Evolutionary conservation across 768 basidiomycete species (phyloP).

Genomic region (Amanita rimosa): DNA sequence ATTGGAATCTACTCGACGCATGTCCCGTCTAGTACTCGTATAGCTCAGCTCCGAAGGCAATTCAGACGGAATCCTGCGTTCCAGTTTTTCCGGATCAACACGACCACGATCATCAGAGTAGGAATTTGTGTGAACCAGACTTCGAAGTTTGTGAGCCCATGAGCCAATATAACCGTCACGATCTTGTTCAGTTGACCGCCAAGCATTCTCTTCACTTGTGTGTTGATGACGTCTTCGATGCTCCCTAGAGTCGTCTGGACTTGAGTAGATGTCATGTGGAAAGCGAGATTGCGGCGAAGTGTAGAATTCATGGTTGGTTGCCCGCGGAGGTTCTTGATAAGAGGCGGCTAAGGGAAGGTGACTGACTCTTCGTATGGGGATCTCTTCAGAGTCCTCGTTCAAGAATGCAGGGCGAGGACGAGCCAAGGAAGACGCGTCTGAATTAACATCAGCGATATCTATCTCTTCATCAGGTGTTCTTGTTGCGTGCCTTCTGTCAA

Average conservation of each 20-base stretch:
- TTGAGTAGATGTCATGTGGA: conserved; percentile 4
- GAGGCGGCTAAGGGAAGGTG: not conserved
- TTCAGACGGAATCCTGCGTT: not conserved
- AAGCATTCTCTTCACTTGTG: not conserved
- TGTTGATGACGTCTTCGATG: not conserved
- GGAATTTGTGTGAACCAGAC: not conserved
- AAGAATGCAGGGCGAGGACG: not conserved
- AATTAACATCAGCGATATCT: not conserved
- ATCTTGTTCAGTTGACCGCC: not conserved
- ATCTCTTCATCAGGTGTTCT: not conserved
- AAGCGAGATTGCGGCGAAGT: not conserved
- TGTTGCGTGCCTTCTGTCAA: not conserved
- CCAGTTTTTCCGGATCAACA: conserved; percentile 7
- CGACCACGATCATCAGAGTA: conserved; percentile 4
- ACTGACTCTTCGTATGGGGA: not conserved
- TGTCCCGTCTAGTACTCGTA: conserved; percentile 15
- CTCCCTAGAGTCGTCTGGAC: not conserved
- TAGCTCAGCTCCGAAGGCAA: conserved; percentile 7
- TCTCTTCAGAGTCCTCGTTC: not conserved
- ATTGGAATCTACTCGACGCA: conserved; percentile 31
- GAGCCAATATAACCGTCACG: not conserved
- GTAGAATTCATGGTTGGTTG: not conserved
- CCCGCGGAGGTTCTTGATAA: not conserved
- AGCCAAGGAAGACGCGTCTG: not conserved
- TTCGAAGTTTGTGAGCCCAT: not conserved